Evolutionary conservation across 495 filamentous ascomycete genomes (phyloP).

Genomic region (Aspergillus baeticus): DNA sequence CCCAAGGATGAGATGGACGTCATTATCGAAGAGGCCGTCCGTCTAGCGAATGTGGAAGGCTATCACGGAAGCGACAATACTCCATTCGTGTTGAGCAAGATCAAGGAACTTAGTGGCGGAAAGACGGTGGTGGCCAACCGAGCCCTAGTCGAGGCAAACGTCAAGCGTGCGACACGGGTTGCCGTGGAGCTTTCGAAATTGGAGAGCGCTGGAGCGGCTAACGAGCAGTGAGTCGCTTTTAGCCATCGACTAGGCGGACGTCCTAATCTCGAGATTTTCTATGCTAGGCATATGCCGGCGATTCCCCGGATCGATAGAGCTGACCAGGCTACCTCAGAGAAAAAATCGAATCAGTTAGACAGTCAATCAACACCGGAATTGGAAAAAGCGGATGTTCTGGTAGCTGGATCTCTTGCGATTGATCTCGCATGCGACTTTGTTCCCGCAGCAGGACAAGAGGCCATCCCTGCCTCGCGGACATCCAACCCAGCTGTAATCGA

Average conservation of each 20-base stretch:
- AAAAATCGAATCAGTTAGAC: slow-evolving; percentile 9
- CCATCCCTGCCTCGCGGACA: slow-evolving; percentile 63
- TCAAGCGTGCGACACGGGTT: slow-evolving; percentile 73
- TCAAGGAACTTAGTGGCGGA: slow-evolving; percentile 75
- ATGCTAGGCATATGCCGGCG: slow-evolving; percentile 44
- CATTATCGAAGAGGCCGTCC: slow-evolving; percentile 70
- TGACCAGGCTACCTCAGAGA: slow-evolving; percentile 26
- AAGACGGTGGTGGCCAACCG: slow-evolving; percentile 73
- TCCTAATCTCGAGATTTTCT: slow-evolving; percentile 36
- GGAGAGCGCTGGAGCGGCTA: slow-evolving; percentile 35
- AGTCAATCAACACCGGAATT: slow-evolving; percentile 12
- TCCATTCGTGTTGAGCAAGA: slow-evolving; percentile 79
- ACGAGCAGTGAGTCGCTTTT: slow-evolving; percentile 39
- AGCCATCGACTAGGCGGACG: slow-evolving; percentile 7
- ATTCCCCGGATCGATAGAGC: slow-evolving; percentile 25
- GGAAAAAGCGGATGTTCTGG: slow-evolving; percentile 62
- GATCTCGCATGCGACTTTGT: slow-evolving; percentile 82
- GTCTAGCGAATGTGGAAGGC: slow-evolving; percentile 67
- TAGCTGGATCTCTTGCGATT: slow-evolving; percentile 85
- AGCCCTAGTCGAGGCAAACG: slow-evolving; percentile 77
- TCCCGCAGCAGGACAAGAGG: slow-evolving; percentile 33
- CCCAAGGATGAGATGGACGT: slow-evolving; percentile 69
- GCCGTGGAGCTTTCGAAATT: slow-evolving; percentile 73
- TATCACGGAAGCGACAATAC: slow-evolving; percentile 78
- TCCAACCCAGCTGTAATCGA: slow-evolving; percentile 81